Evolutionary conservation across 1,139 yeast species (phyloP).

Genomic region (Scheffersomyces segobiensis): DNA sequence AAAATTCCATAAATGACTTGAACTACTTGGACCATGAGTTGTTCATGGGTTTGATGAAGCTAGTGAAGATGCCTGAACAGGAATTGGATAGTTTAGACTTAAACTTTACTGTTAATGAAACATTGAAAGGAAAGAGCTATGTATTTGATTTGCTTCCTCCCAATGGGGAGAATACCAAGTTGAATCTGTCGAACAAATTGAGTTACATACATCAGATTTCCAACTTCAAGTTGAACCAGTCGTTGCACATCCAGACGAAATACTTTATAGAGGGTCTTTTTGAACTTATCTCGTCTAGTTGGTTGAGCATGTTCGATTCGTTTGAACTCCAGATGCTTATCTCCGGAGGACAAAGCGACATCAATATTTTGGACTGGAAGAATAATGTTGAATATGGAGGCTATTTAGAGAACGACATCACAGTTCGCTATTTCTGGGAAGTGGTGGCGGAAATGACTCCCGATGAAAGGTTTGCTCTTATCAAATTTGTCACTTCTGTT

Average conservation of each 20-base stretch:
- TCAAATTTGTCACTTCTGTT: constrained; percentile 89
- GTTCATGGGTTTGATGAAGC: constrained; percentile 62
- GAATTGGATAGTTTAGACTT: constrained; percentile 64
- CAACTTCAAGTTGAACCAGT: constrained; percentile 71
- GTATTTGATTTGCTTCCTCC: constrained; percentile 58
- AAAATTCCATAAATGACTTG: constrained; percentile 76
- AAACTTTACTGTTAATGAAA: constrained; percentile 61
- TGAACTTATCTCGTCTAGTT: constrained; percentile 64
- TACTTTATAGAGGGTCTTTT: constrained; percentile 73
- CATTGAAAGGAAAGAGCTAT: constrained; percentile 34
- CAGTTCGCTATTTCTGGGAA: constrained; percentile 71
- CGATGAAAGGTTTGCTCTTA: constrained; percentile 59
- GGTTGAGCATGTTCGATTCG: constrained; percentile 86
- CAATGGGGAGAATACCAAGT: constrained; percentile 56
- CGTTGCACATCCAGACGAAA: constrained; percentile 57
- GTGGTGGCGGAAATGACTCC: constrained; percentile 67
- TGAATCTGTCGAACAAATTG: constrained; percentile 61
- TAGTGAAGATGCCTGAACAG: constrained; percentile 54
- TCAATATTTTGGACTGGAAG: constrained; percentile 70
- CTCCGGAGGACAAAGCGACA: constrained; percentile 71
- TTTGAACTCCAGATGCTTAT: constrained; percentile 80
- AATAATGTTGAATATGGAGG: constrained; percentile 69
- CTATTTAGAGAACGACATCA: constrained; percentile 54
- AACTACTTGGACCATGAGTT: constrained; percentile 68
- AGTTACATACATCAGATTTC: constrained; percentile 80